A percentile compares a stretch with the other conserved stretches of the same genome.
phyloP scores from a whole-genome alignment of 1,284 basidiomycete genomes.

The Pseudozyma hubeiensis region DNA sequence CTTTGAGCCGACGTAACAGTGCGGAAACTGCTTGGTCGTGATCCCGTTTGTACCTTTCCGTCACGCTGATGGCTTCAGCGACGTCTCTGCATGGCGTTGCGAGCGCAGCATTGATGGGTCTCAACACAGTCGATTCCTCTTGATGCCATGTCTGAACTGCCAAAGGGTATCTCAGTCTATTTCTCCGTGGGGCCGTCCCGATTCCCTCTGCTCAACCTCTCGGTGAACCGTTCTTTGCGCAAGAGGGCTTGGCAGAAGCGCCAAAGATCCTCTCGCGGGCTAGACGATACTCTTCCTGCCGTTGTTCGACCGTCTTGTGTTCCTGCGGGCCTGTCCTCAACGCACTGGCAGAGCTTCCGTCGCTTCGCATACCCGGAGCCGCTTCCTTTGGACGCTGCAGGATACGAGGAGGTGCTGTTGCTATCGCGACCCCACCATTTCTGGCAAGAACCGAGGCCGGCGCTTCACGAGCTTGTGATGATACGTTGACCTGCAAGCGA shows the following conservation, averaged over 20 bases:
- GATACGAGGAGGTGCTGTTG: slow-evolving; percentile 39
- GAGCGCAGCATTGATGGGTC: no score
- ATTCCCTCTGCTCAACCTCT: neutral
- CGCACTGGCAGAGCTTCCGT: slow-evolving; percentile 14
- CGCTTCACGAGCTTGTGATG: neutral
- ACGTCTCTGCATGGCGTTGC: no score
- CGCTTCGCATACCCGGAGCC: slow-evolving; percentile 36
- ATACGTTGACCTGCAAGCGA: slow-evolving; percentile 6
- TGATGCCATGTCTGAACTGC: no score
- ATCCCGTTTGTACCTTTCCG: no score
- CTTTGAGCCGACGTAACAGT: no score
- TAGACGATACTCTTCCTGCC: slow-evolving; percentile 45
- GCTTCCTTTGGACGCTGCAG: slow-evolving; percentile 43
- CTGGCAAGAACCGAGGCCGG: no score
- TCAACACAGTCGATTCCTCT: neutral
- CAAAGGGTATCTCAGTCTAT: no score
- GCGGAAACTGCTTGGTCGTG: no score
- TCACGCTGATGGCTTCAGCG: no score
- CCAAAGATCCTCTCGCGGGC: slow-evolving; percentile 51
- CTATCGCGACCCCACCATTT: slow-evolving; percentile 7
- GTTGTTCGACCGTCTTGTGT: slow-evolving; percentile 48
- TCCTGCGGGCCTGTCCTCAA: slow-evolving; percentile 28
- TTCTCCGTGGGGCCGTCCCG: no score
- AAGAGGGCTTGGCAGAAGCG: slow-evolving; percentile 3
- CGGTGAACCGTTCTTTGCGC: slow-evolving; percentile 9